Base-by-base conservation (phyloP, 2,329 filamentous ascomycete genomes). In the Endoconidiophora laricicola region DNA sequence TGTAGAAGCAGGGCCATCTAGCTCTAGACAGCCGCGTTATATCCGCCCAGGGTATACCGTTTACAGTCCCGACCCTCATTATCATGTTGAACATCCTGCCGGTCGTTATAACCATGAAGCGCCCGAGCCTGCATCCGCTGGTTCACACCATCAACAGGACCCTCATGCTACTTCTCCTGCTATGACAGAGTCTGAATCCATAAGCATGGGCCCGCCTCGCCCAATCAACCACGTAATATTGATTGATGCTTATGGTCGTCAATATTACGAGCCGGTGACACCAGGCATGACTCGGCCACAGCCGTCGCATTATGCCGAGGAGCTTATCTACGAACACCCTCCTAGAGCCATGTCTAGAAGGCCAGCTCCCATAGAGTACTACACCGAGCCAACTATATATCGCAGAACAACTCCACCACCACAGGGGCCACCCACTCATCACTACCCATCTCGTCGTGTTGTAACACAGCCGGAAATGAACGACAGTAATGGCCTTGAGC, bases 241-340 rank as follows among this genome's bases (percentile, higher is more conserved):
- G 33, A 71, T 93, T 49, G 88, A 95, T 64, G 78, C 84, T 54
- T 85, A 80, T 63, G 87, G 87, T 39, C 84, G 85, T 61, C 79
- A 86, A 60, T 95, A 88, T 65, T 62, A 73, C 53, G 76, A 80
- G 57, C 74, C 76, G 23, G 20, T 22, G 1, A 44, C n/a, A 18
- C 12, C 24, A 3, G 20, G 12, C 22, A n/a, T 22, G 24, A 37
- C 47, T 36, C 44, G 29, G 5, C 47, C 29, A 33, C 29, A 29
- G n/a, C n/a, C 44, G 16, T 18, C 49, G 6, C 44, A 46, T 29
- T 45, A 53, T 38, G 29, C 33, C 5, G 47, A 69, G 22, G 74
- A 79, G 50, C 60, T 78, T 48, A 63, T 81, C 41, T 86, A 87
- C 57, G 84, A 90, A 58, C 46, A 38, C 10, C 67, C 71, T 1